Base-by-base conservation (phyloP, 331 rosid genomes). In the Cydonia oblonga region DNA sequence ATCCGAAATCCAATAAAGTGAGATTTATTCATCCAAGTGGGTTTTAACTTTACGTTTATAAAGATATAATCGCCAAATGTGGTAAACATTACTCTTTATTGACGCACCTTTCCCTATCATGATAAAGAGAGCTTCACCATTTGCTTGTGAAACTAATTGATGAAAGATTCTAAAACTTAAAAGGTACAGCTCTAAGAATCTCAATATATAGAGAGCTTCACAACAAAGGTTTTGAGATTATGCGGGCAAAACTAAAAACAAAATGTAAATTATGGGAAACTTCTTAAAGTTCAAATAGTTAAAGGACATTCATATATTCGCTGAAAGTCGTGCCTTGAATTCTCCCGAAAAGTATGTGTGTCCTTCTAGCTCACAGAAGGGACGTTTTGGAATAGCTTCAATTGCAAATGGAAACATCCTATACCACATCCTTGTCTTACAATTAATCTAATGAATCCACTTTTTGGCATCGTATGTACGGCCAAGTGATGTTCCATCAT, bases 341-440 rank as follows among this genome's bases (percentile, higher is more conserved):
- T 16, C 6, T 46, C 53, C 20, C 53, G n/a, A 7, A 46, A 16
- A 16, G 32, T 59, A 59, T 13, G 71, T 69, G 19, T 75, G 92
- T 71, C 96, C 78, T 64, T 81, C 73, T 71, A 67, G 52, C 78
- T 74, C 82, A 30, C 33, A 76, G 89, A 87, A 89, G 84, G 87
- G 92, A 67, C 87, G 30, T 61, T 62, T 29, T 3, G 11, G 9
- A 29, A 28, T 62, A 28, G 66, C 75, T 66, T 5, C 60, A 35
- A 66, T 44, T 35, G 53, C 5, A 68, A 57, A 64, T 30, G 28
- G 18, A 64, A 64, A 66, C 66, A 75, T 70, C 70, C 73, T 12
- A 70, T 42, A 40, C 5, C 14, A 61, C 22, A 61, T 40, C 60
- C 51, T 5, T 29, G n/a, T n/a, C n/a, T n/a, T n/a, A n/a, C n/a